Percentiles rank a stretch among this genome's conserved stretches.
Evolutionary conservation across 139 green algal species (phyloP).

Genomic region (Yamagishiella unicocca): DNA sequence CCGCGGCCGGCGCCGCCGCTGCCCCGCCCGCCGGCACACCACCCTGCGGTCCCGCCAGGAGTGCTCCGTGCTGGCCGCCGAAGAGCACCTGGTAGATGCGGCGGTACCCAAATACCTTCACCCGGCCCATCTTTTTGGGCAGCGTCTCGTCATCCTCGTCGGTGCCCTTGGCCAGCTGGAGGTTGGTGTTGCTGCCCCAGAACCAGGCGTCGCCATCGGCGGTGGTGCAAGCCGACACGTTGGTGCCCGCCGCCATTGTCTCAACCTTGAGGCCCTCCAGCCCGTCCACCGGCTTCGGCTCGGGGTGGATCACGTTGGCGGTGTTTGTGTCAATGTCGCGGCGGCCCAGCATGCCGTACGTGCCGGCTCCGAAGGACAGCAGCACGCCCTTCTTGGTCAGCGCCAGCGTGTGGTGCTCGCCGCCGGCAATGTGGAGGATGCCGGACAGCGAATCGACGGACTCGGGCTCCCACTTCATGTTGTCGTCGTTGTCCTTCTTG

Average conservation of each 20-base stretch:
- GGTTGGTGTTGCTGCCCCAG: constrained; percentile 86
- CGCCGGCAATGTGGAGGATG: constrained; percentile 60
- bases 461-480: constrained; percentile 54
- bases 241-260: constrained; percentile 65
- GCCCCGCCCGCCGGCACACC: constrained; percentile 5
- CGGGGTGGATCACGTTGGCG: constrained; percentile 56
- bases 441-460: constrained; percentile 62
- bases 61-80: constrained; percentile 83
- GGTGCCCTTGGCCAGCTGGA: constrained; percentile 87
- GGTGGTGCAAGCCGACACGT: constrained; percentile 75
- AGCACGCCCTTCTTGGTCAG: constrained; percentile 73
- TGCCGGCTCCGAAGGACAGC: constrained; percentile 81
- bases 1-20: neutral
- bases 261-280: constrained; percentile 60
- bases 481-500: constrained; percentile 46
- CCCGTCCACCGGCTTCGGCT: constrained; percentile 58
- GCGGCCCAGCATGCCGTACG: constrained; percentile 88
- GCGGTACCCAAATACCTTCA: constrained; percentile 66
- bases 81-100: constrained; percentile 73
- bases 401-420: constrained; percentile 91
- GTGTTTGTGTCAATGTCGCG: constrained; percentile 60
- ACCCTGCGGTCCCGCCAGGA: constrained; percentile 61
- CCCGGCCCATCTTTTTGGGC: constrained; percentile 67
- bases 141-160: constrained; percentile 78
- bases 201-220: constrained; percentile 65